Conservation (phyloP, 805 yeast genomes). For the Saccharomycopsis oosterbeekiorum region DNA sequence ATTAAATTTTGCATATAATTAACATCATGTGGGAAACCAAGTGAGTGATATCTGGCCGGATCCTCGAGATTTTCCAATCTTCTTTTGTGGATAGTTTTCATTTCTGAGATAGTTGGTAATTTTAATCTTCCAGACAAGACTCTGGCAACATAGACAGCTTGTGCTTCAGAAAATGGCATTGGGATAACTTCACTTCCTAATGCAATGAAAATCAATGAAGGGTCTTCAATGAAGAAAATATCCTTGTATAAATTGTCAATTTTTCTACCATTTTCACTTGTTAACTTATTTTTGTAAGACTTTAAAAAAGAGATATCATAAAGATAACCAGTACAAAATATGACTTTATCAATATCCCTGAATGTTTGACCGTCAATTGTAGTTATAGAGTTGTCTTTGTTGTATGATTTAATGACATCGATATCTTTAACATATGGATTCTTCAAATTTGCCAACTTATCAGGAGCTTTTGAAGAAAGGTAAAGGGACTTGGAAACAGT, state of each 20-base stretch:
- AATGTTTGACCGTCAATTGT: conserved; percentile 42
- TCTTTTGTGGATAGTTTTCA: background rate
- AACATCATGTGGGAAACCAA: conserved; percentile 14
- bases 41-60: conserved; percentile 2
- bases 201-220: conserved; percentile 55
- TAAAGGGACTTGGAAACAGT: background rate
- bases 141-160: conserved; percentile 55
- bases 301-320: conserved; percentile 46
- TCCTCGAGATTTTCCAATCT: background rate
- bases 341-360: conserved; percentile 41
- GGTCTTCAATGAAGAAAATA: conserved; percentile 47
- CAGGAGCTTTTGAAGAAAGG: background rate
- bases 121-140: conserved; percentile 46
- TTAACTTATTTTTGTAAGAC: conserved; percentile 11
- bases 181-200: conserved; percentile 54
- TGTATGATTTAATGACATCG: background rate
- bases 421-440: background rate
- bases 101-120: conserved; percentile 30
- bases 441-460: background rate
- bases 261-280: conserved; percentile 31
- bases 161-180: conserved; percentile 51
- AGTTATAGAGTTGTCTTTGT: conserved; percentile 24
- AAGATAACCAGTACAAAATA: conserved; percentile 70
- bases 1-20: conserved; percentile 10
- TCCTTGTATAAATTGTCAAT: conserved; percentile 51